Evolutionary conservation across 805 yeast genomes (phyloP).

Genomic region (Wickerhamomyces bisporus): DNA sequence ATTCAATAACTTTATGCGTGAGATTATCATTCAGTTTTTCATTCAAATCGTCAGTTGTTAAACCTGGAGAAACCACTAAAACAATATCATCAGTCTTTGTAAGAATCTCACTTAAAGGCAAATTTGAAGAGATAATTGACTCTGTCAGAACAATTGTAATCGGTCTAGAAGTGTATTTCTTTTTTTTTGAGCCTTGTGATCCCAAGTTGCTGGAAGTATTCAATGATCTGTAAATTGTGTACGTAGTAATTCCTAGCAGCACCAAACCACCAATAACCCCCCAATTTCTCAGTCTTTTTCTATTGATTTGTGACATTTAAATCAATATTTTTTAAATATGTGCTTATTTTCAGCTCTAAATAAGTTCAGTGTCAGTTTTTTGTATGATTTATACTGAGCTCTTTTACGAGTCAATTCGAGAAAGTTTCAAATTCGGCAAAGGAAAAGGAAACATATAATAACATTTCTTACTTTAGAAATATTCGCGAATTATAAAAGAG

Average conservation of each 20-base stretch:
- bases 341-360: neutral
- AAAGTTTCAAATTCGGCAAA: too few relatives aligned
- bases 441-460: too few relatives aligned
- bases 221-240: conserved; percentile 9
- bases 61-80: conserved; percentile 29
- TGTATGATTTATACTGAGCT: neutral
- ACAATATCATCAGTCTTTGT: conserved; percentile 27
- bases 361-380: neutral
- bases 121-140: conserved; percentile 21
- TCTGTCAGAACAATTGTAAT: conserved; percentile 22
- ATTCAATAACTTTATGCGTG: conserved; percentile 23
- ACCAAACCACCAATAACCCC: conserved; percentile 8
- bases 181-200: too few relatives aligned
- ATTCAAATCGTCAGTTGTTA: conserved; percentile 13
- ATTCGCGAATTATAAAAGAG: too few relatives aligned
- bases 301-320: neutral
- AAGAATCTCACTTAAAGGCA: conserved; percentile 23
- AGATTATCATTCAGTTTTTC: conserved; percentile 27
- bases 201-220: too few relatives aligned
- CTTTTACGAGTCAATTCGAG: too few relatives aligned
- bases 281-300: conserved; percentile 1
- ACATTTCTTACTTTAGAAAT: too few relatives aligned
- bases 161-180: conserved; percentile 18
- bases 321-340: neutral
- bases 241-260: conserved; percentile 7